Evolutionary conservation across 495 filamentous ascomycete species (phyloP).

Genomic region (Friedmanniomyces simplex): DNA sequence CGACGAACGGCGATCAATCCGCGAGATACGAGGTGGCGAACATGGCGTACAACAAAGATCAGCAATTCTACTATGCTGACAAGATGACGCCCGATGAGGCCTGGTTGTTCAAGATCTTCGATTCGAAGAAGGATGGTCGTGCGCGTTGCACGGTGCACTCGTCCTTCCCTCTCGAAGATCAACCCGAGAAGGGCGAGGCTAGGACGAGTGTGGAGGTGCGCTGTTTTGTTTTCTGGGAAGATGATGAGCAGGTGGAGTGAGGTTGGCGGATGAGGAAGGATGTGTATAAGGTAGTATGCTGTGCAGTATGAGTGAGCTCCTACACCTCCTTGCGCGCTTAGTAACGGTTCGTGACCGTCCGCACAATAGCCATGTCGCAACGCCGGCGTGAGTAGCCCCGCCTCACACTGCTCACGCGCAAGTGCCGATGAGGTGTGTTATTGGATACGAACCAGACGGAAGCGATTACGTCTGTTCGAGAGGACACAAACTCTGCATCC

Average conservation of each 20-base stretch:
- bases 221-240: neutral
- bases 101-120: constrained; percentile 11
- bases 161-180: constrained; percentile 2
- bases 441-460: too few relatives aligned
- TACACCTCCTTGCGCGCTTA: too few relatives aligned
- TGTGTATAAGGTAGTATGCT: too few relatives aligned
- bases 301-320: too few relatives aligned
- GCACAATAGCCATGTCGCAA: too few relatives aligned
- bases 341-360: too few relatives aligned
- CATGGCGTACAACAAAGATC: constrained; percentile 2
- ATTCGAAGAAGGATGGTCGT: constrained; percentile 5
- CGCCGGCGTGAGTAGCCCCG: too few relatives aligned
- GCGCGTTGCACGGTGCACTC: constrained; percentile 7
- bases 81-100: constrained; percentile 6
- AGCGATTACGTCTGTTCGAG: too few relatives aligned
- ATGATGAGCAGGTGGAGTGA: neutral
- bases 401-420: too few relatives aligned
- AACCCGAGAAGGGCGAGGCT: neutral
- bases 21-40: constrained; percentile 4
- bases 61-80: constrained; percentile 3
- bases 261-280: neutral
- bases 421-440: too few relatives aligned
- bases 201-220: constrained; percentile 4
- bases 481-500: too few relatives aligned
- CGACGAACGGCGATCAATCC: neutral